phyloP scores from a whole-genome alignment of 2,329 filamentous ascomycete species.

The Epichloe elymi region DNA sequence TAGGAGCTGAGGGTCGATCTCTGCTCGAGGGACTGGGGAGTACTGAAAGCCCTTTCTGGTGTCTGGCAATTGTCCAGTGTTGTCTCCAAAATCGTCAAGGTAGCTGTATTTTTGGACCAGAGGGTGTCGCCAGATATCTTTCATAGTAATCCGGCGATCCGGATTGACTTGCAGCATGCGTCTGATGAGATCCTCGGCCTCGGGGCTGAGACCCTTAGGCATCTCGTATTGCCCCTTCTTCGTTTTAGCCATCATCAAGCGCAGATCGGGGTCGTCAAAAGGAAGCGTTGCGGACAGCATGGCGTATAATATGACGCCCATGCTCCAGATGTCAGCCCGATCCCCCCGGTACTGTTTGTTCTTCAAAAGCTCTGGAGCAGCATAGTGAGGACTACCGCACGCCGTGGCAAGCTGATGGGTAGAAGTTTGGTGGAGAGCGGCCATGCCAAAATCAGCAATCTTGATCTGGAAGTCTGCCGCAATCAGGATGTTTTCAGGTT shows the following conservation, averaged over 20 bases:
- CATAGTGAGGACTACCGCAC: constrained; percentile 94
- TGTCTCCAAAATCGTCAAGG: constrained; percentile 51
- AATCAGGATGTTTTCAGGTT: constrained; percentile 92
- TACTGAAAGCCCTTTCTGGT: constrained; percentile 50
- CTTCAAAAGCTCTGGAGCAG: constrained; percentile 79
- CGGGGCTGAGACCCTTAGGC: constrained; percentile 46
- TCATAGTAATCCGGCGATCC: constrained; percentile 62
- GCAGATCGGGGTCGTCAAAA: constrained; percentile 58
- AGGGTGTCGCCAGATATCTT: constrained; percentile 75
- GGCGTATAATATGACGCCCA: constrained; percentile 80
- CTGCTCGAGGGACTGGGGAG: constrained; percentile 43
- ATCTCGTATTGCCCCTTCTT: constrained; percentile 48
- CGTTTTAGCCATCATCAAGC: constrained; percentile 47
- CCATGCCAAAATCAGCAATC: constrained; percentile 97
- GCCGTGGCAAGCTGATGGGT: constrained; percentile 73
- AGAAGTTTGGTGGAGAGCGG: constrained; percentile 70
- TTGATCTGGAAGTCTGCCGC: constrained; percentile 68
- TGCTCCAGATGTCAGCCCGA: constrained; percentile 87
- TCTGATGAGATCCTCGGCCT: constrained; percentile 65
- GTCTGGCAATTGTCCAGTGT: constrained; percentile 38
- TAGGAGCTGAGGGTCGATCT: constrained; percentile 70
- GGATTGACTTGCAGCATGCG: constrained; percentile 72
- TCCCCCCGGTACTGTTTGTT: constrained; percentile 69
- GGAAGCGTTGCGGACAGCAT: constrained; percentile 74
- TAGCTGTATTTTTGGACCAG: constrained; percentile 75